Percentiles rank a stretch among this genome's conserved stretches.
Evolutionary conservation across 2,329 filamentous ascomycete genomes (phyloP).

Genomic region (Diaporthe sp.): DNA sequence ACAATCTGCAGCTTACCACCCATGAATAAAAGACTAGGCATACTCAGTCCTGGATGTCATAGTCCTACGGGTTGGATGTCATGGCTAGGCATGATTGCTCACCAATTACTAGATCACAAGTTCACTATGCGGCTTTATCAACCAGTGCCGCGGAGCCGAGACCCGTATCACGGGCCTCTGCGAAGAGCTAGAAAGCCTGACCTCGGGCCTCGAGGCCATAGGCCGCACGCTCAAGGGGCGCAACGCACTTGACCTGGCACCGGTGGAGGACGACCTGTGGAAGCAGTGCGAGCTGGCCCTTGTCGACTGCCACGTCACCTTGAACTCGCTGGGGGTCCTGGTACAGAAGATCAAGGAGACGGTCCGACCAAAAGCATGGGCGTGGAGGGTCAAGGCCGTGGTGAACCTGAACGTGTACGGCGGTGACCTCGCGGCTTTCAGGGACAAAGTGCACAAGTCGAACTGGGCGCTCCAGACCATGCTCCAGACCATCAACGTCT

Average conservation of each 20-base stretch:
- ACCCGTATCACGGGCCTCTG: slow-evolving; percentile 42
- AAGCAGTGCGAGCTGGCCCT: slow-evolving; percentile 45
- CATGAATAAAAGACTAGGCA: neutral
- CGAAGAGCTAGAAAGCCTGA: slow-evolving; percentile 44
- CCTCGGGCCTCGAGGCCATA: slow-evolving; percentile 44
- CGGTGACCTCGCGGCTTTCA: slow-evolving; percentile 42
- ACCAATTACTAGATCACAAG: slow-evolving; percentile 36
- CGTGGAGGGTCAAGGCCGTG: slow-evolving; percentile 38
- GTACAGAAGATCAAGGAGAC: slow-evolving; percentile 43
- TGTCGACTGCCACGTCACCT: slow-evolving; percentile 43
- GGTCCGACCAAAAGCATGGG: slow-evolving; percentile 13
- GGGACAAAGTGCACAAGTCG: slow-evolving; percentile 48
- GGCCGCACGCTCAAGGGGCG: slow-evolving; percentile 44
- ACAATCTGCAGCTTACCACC: neutral
- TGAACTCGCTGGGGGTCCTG: slow-evolving; percentile 43
- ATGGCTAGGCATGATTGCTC: neutral
- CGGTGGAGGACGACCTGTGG: slow-evolving; percentile 45
- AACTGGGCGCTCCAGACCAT: slow-evolving; percentile 49
- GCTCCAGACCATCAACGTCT: slow-evolving; percentile 46
- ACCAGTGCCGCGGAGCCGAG: slow-evolving; percentile 43
- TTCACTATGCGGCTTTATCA: slow-evolving; percentile 38
- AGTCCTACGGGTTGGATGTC: neutral
- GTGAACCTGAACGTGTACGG: slow-evolving; percentile 43
- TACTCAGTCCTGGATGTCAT: neutral
- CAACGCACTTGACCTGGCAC: slow-evolving; percentile 43